Evolutionary conservation across 805 yeast species (phyloP), one percentile per base, ranked within the genome.

Genomic region (Candida orba): DNA sequence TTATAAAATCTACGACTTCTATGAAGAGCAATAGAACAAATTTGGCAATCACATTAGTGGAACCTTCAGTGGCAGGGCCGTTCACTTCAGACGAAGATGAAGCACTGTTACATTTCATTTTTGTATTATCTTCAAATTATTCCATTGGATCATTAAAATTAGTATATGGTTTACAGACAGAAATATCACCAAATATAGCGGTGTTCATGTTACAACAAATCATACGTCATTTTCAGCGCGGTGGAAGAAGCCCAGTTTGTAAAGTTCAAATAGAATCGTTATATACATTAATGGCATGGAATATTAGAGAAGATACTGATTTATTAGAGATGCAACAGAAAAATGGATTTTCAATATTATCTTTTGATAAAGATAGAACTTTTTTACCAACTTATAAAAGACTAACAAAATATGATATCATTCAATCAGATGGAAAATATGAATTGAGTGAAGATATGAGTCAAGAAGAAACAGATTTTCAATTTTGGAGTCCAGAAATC

Each of bases 401-500:
- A 15, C 27, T 46, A 10, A 13, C 17, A 33, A 33, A 10, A 13
- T 18, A 33, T 9, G 10, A 12, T 17, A 33, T 33, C 13, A 17
- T 33, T 17, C 14, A 17, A 10, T 33, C 23, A 33, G 20, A 18
- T 31, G 29, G 29, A 10, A 27, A 27, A 27, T 39, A 25, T 17
- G 20, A 18, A 6, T 15, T 42, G 6, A 17, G 13, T 3, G 35
- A 42, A 31, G 42, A 37, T 13, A 32, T 36, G 7, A 27, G 22
- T 14, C 18, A 25, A 14, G 47, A 45, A 7, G 31, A 20, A 3
- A 27, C n/a, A 9, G 56, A 50, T 39, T 30, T 18, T 25, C 37
- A 37, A 10, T 55, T 53, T 33, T 55, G 57, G 56, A 55, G 59
- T 30, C 36, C 31, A 14, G 55, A 54, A 34, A 44, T 48, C 2